These are phyloP conservation scores for Cladophialophora yegresii DNA, from an alignment of 2,329 filamentous ascomycete species.

Conservation along the genomic window DNA sequence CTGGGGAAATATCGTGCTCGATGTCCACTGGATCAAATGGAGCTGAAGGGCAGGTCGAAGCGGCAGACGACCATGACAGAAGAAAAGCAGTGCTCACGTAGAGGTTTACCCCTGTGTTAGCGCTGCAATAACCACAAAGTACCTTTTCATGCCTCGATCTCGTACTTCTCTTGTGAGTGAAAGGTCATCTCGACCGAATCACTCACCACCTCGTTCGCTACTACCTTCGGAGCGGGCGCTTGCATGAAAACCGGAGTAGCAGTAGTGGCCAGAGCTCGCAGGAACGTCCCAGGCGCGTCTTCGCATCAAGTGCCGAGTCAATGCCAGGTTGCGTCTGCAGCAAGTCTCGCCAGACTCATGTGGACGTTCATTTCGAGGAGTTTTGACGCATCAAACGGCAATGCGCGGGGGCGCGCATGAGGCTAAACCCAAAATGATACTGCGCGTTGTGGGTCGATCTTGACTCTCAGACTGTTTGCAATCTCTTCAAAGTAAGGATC, in stretches of 20 bases:
- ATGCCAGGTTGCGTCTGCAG: background rate
- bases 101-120: background rate
- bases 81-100: background rate
- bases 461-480: background rate
- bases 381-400: background rate
- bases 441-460: background rate
- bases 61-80: background rate
- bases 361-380: background rate
- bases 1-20: background rate
- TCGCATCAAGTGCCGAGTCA: background rate
- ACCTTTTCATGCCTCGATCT: background rate
- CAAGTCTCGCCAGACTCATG: background rate
- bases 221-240: background rate
- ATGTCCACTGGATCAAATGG: background rate
- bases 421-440: background rate
- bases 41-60: background rate
- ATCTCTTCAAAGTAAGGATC: background rate
- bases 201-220: background rate
- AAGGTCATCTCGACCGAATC: background rate
- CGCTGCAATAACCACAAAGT: background rate
- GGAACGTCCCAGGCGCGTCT: background rate
- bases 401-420: background rate
- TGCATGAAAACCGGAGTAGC: background rate
- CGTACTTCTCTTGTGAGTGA: background rate
- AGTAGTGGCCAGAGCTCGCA: background rate